These are phyloP conservation scores for Rhodotorula sphaerocarpa DNA, from an alignment of 768 basidiomycete species.

Conservation along the genomic window DNA sequence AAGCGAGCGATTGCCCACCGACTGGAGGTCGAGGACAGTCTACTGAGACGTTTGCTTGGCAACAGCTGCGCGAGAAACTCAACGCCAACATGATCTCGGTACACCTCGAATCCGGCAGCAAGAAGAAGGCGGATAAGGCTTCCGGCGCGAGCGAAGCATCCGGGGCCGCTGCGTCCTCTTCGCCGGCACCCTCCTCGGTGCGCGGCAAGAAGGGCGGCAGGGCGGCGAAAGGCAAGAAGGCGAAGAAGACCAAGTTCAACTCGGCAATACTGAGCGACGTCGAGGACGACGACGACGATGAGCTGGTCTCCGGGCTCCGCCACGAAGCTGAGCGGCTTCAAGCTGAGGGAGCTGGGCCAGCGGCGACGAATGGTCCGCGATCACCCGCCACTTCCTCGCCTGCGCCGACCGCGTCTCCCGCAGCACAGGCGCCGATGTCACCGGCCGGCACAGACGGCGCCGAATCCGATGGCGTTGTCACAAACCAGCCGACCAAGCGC, in stretches of 20 bases:
- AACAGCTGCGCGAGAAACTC: conserved; percentile 28
- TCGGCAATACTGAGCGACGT: conserved; percentile 15
- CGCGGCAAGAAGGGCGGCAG: conserved; percentile 5
- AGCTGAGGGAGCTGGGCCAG: background rate
- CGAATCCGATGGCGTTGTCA: background rate
- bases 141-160: background rate
- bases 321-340: background rate
- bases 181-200: background rate
- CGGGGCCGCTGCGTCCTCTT: background rate
- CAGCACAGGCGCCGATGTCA: background rate
- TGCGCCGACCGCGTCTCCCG: conserved; percentile 8
- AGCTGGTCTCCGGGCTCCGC: background rate
- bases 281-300: conserved; percentile 24
- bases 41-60: background rate
- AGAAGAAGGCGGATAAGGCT: conserved; percentile 3
- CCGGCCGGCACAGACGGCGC: background rate
- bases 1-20: background rate
- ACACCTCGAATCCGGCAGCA: conserved; percentile 7
- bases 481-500: conserved; percentile 27
- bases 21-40: too few relatives aligned
- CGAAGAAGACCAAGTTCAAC: conserved; percentile 13
- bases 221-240: conserved; percentile 1
- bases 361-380: background rate
- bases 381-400: background rate
- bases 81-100: conserved; percentile 5